Base-by-base conservation (phyloP, 345 rosid species). In the Laguncularia racemosa region DNA sequence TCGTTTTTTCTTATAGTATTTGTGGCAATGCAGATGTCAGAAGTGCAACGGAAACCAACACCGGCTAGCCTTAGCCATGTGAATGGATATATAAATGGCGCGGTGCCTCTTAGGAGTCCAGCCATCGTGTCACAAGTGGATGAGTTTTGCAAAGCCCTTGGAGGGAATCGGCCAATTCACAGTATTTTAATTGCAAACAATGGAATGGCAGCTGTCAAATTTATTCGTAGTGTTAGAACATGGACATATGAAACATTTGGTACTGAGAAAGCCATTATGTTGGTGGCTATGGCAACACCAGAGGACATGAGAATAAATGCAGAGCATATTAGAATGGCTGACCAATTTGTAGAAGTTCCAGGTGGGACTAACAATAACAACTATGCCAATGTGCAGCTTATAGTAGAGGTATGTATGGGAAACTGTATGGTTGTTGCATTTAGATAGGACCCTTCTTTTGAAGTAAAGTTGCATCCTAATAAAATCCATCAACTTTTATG, bases 261-360 rank as follows among this genome's bases (percentile, higher is more conserved):
- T 61, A 75, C 95, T 0, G 99, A 95, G 67, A 95, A 82, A 70
- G 97, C 99, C 40, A 84, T 95, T 60, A 67, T 95, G 57, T 71
- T 95, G 95, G 99, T 82, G 15, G 99, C 97, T 53, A 95, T 95
- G 97, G 99, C 99, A 14, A 95, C 99, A 20, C 97, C 99, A 16
- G 99, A 95, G 67, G 99, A 95, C 81, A 95, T 95, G 99, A 81
- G 95, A 77, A 95, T 95, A 80, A 95, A 90, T 64, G 99, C 99
- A 0, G 99, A 95, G 69, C 99, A 95, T 67, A 90, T 90, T 69
- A 74, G 97, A 73, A 95, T 95, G 44, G 97, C 99, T 50, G 99
- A 95, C 81, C 97, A 88, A 71, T 95, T 95, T 78, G 99, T 95
- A 14, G 99, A 95, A 81, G 97, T 95, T 76, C 97, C 99, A 7